A percentile compares a stretch with the other conserved stretches of the same genome.
Evolutionary conservation across 345 rosid species (phyloP).

Genomic region (Fremontodendron californicum): DNA sequence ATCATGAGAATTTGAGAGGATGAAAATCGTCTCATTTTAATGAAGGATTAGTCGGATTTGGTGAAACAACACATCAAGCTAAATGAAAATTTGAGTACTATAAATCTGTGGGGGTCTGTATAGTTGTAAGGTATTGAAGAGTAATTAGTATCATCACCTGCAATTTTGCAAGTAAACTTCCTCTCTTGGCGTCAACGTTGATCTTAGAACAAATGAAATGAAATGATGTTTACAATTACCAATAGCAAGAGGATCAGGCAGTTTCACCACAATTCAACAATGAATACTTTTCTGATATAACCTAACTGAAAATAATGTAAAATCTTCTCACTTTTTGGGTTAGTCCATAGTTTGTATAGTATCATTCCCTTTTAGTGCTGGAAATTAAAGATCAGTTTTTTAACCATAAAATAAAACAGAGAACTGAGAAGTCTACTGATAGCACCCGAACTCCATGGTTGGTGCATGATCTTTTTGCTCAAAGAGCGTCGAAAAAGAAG

Average conservation of each 20-base stretch:
- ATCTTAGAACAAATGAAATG: neutral
- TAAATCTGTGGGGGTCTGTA: neutral
- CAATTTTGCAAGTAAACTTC: neutral
- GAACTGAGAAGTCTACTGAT: no score
- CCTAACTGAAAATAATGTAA: neutral
- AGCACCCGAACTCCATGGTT: no score
- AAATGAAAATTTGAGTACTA: neutral
- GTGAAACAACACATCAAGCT: neutral
- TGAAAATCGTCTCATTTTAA: neutral
- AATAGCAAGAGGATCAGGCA: neutral
- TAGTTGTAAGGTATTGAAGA: neutral
- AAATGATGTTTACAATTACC: neutral
- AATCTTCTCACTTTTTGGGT: neutral
- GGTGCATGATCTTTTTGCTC: no score
- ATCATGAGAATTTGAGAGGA: neutral
- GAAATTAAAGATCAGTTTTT: neutral
- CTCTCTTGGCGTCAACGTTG: neutral
- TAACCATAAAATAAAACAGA: neutral
- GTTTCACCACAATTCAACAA: neutral
- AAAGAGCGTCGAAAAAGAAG: no score
- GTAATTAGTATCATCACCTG: neutral
- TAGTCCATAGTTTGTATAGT: no score
- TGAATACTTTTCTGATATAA: neutral
- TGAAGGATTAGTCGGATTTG: neutral
- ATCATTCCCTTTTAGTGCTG: no score